Conservation (phyloP, 108 stramenopile genomes). For the Nannochloropsis oceanica region DNA sequence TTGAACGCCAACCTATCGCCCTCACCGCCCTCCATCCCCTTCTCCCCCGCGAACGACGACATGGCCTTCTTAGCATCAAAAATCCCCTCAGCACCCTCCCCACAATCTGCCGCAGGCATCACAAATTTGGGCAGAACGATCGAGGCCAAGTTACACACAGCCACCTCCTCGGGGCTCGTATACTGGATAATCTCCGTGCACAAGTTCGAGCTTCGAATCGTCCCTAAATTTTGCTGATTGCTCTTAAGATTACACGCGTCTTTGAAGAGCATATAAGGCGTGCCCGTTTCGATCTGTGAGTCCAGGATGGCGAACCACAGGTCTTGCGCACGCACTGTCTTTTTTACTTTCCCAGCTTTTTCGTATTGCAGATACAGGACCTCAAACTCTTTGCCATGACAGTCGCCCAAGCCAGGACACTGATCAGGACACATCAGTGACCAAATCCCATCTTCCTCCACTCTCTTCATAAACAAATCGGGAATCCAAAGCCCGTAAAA, state of each 20-base stretch:
- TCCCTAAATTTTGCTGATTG: constrained; percentile 97
- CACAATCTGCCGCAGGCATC: not conserved
- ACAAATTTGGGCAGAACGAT: constrained; percentile 87
- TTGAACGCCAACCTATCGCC: not conserved
- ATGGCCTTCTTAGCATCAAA: not conserved
- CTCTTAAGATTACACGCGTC: constrained; percentile 93
- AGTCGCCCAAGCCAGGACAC: constrained; percentile 76
- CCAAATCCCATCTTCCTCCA: constrained; percentile 80
- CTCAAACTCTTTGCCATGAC: constrained; percentile 75
- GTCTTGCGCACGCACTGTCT: constrained; percentile 83
- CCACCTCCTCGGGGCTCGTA: constrained; percentile 92
- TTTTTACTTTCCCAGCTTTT: constrained; percentile 66
- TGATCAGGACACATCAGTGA: constrained; percentile 92
- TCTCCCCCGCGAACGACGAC: not conserved
- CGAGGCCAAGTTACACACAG: constrained; percentile 98
- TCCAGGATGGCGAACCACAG: constrained; percentile 96
- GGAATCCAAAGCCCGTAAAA: constrained; percentile 98
- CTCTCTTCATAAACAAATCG: constrained; percentile 96
- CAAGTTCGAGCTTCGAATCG: constrained; percentile 92
- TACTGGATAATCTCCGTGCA: constrained; percentile 81
- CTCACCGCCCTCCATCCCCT: not conserved
- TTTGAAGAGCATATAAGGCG: constrained; percentile 99
- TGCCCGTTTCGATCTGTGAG: constrained; percentile 97
- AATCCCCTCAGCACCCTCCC: not conserved
- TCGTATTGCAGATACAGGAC: constrained; percentile 87